Percentiles rank a stretch among this genome's conserved stretches.
phyloP scores from a whole-genome alignment of 1,139 yeast genomes.

The Taiozyma sp. region DNA sequence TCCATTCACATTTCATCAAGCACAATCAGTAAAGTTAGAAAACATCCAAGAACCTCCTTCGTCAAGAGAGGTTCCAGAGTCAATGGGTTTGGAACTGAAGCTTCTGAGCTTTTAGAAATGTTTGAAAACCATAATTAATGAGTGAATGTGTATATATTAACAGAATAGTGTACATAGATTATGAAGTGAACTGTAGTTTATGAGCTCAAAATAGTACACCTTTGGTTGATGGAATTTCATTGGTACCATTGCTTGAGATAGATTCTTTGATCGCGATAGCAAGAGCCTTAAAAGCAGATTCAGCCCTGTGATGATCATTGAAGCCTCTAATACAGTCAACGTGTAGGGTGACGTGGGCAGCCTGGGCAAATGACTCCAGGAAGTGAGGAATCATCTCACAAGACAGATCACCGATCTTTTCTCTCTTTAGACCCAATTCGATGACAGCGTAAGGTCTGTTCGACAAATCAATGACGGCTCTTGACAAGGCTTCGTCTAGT shows the following conservation, averaged over 20 bases:
- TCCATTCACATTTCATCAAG: conserved; percentile 9
- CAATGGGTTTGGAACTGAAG: background rate
- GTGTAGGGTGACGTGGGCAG: conserved; percentile 85
- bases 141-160: background rate
- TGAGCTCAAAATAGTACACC: conserved; percentile 66
- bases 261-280: conserved; percentile 92
- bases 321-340: conserved; percentile 91
- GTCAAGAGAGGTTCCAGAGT: background rate
- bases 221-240: conserved; percentile 94
- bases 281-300: conserved; percentile 91
- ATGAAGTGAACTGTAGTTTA: background rate
- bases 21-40: background rate
- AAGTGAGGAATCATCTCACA: conserved; percentile 98
- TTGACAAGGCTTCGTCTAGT: conserved; percentile 86
- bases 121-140: background rate
- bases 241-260: conserved; percentile 70
- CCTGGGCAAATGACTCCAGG: conserved; percentile 87
- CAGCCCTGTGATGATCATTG: conserved; percentile 96
- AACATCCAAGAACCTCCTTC: background rate
- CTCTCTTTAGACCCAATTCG: conserved; percentile 85
- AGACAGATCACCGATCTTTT: conserved; percentile 85
- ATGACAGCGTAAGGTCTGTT: conserved; percentile 90
- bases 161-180: background rate
- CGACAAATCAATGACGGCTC: conserved; percentile 92
- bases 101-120: background rate